Percentiles rank a stretch among this genome's conserved stretches.
These are phyloP conservation scores for Fistulifera pelliculosa DNA, from an alignment of 108 stramenopile genomes.

Conservation along the genomic window DNA sequence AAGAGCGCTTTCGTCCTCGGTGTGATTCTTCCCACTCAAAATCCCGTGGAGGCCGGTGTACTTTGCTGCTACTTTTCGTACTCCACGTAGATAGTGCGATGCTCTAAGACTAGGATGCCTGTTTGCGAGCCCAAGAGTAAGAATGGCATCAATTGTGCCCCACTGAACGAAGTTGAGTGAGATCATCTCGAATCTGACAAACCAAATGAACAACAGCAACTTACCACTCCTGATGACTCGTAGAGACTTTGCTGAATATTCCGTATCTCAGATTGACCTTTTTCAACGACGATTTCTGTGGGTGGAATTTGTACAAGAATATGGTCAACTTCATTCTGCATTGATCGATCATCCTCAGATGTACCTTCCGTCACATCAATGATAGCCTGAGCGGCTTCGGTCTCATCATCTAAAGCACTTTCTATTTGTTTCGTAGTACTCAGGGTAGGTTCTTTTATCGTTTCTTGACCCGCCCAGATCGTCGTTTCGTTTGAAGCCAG, in stretches of 20 bases:
- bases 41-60: constrained; percentile 74
- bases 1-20: not conserved
- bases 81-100: constrained; percentile 25
- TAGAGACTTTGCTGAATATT: not conserved
- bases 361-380: too few relatives aligned
- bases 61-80: constrained; percentile 57
- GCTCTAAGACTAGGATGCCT: not conserved
- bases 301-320: too few relatives aligned
- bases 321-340: too few relatives aligned
- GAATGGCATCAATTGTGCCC: not conserved
- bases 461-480: too few relatives aligned
- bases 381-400: too few relatives aligned
- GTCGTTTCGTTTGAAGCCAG: too few relatives aligned
- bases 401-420: too few relatives aligned
- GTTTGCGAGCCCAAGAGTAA: not conserved
- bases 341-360: too few relatives aligned
- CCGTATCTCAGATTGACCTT: not conserved
- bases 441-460: too few relatives aligned
- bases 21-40: constrained; percentile 58
- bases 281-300: too few relatives aligned
- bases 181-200: not conserved
- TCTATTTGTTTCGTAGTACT: too few relatives aligned
- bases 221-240: not conserved
- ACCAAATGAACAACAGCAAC: not conserved
- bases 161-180: not conserved